Base-by-base conservation (phyloP, 192 early-diverging fungal species). In the Backusella psychrophila region DNA sequence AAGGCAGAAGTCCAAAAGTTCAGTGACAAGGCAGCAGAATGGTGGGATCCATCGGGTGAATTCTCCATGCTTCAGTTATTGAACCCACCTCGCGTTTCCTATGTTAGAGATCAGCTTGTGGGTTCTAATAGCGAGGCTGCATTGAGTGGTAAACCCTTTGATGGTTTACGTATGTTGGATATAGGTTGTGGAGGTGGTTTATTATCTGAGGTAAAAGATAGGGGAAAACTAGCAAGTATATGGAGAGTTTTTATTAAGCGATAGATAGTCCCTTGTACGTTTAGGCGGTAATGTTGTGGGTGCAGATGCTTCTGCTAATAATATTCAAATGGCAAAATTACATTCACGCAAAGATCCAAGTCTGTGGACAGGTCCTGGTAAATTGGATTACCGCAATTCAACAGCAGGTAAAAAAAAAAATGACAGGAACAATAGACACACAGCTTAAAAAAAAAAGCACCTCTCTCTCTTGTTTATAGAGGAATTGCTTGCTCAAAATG, bases 121-220 rank as follows among this genome's bases (percentile, higher is more conserved):
- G 53, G 34, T 31, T 15, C 71, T 21, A 52, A 35, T 5, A 72
- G 11, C 41, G 53, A 75, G 14, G 34, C 42, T 33, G 33, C 65
- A 1, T 12, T 73, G 12, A 52, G 56, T 11, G 31, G 78, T 23
- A 79, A 77, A 38, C 88, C 87, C 5, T 84, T 96, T 42, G 75
- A 79, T 23, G 90, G 91, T 0, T 56, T 91, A 53, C 53, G 80
- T 8, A 89, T 95, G 42, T 80, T 97, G 11, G 97, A 99, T 83
- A 91, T 99, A 12, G 97, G 97, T 1, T 96, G 97, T 81, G 97
- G 97, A 31, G 97, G 96, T 36, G 97, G 97, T 6, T 76, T 99
- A 36, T 86, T 98, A 39, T 87, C 92, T 0, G 95, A 99, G 90
- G 89, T 91, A 83, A 26, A 21, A 26, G 7, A 52, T 14, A 11